Evolutionary conservation across 1,139 yeast species (phyloP), one percentile per base, ranked within the genome.

Genomic region (Meyerozyma athensensis): DNA sequence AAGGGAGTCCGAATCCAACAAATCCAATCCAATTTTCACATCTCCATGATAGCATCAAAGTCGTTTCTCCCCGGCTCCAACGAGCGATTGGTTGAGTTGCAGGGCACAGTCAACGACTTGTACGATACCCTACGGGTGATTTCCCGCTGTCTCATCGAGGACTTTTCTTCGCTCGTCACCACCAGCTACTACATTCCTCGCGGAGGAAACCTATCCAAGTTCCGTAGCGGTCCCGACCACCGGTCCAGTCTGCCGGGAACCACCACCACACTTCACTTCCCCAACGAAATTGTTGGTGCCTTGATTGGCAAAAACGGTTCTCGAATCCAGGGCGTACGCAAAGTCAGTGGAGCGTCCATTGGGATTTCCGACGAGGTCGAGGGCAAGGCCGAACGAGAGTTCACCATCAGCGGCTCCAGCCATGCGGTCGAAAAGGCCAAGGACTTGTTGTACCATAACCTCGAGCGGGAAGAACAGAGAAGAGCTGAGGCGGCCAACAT

Each of bases 281-380:
- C 95, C 30, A 81, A 85, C 48, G 89, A 81, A 43, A 81, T 82
- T 67, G 96, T 89, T 36, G 97, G 97, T 35, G 94, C 96, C 36
- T 72, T 89, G 41, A 86, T 89, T 53, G 97, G 97, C 48, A 83
- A 83, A 52, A 81, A 82, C 48, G 96, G 96, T 33, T 68, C 86
- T 33, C 76, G 95, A 62, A 86, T 89, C 50, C 94, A 86, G 57
- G 95, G 90, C 40, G 85, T 89, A 39, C 75, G 96, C 49, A 79
- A 84, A 51, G 75, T 74, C 33, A 78, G 90, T 40, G 92, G 92
- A 28, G 92, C 96, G 21, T 76, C 79, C 37, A 87, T 89, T 55
- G 79, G 82, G 8, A 86, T 89, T 46, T 83, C 87, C 36, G 79
- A 82, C 46, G 84, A 80, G 50, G 77, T 80, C 36, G 81, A 80